Base-by-base conservation (phyloP, 106 monocot genomes). In the Hemerocallis citrina region DNA sequence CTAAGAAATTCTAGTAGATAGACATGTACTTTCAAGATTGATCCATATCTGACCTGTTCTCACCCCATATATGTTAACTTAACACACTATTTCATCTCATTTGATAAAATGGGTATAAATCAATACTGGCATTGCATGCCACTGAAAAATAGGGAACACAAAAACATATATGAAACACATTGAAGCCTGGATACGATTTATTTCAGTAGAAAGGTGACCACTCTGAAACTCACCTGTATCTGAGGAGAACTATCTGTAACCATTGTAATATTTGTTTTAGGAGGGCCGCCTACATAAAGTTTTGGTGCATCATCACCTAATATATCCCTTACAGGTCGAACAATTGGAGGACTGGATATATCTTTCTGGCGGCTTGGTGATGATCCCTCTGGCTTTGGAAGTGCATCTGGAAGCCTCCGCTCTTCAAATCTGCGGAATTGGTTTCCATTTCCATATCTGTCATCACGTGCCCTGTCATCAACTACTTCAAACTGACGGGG, bases 281-380 rank as follows among this genome's bases (percentile, higher is more conserved):
- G 68, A 55, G 67, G 72, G n/a, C 81, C 88, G 32, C 76, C 71
- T 30, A 98, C 70, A 17, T 58, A 58, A 67, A 91, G 79, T 58
- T 70, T 65, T 28, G 96, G 96, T 30, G 38, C 58, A 68, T 81
- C 75, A 56, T 79, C 77, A 28, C 91, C 91, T 58, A 91, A 70
- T 56, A 91, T 85, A 64, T 91, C 96, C 62, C 79, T 84, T 21
- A 91, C 79, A 25, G 91, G 88, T 21, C 91, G 96, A 50, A 89
- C 68, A 51, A 85, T 63, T 2, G 88, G 88, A 34, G 78, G 73
- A 68, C 77, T 89, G 1, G 83, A 61, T 1, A 49, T 27, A 54
- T 66, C 55, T 37, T 73, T 81, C 44, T 84, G 84, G 60, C 63
- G 63, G 22, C 68, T 72, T 27, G 83, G 80, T 35, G 87, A 76